Evolutionary conservation across 2,329 filamentous ascomycete genomes (phyloP), one percentile per base, ranked within the genome.

Genomic region (Pseudonectria foliicola): DNA sequence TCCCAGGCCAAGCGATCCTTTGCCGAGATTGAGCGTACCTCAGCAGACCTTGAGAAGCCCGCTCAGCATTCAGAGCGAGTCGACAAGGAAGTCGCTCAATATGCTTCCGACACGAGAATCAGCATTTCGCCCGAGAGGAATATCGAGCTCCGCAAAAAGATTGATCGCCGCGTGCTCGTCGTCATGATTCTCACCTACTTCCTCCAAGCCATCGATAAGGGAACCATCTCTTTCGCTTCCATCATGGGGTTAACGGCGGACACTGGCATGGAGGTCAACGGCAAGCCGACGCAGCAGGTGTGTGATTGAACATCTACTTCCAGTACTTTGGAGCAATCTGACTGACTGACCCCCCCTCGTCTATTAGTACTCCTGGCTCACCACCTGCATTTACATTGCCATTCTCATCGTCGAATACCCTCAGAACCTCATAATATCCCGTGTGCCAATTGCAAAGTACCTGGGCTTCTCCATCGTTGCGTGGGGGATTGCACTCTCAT

Each of bases 121-220:
- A 61, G 73, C 2, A 77, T 87, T 49, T 66, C 70, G 4, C 61
- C 67, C 2, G 75, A 73, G 38, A 75, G 81, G 35, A 79, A 75
- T 56, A 67, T 60, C 26, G 65, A 80, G 21, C 66, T 88, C 34
- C 77, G 75, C 43, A 69, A 59, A 33, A 64, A 77, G 63, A 83
- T 87, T 45, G 80, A 87, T 57, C 70, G 66, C 42, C 73, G 82
- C 23, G 72, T 87, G 3, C 62, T 89, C 28, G 60, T 70, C 3
- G 67, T 87, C 54, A 87, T 88, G 82, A 71, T 87, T 38, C 57
- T 71, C 31, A 85, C 81, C 0, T 86, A 87, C 58, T 85, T 87
- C 52, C 60, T 86, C 14, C 82, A 84, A 51, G 72, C 77, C 29
- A 67, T 83, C 29, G 79, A 83, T 56, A 82, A 82, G 56, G 77